These are phyloP conservation scores for Cucurbita argyrosperma DNA, from an alignment of 306 rosid genomes.

Conservation along the genomic window DNA sequence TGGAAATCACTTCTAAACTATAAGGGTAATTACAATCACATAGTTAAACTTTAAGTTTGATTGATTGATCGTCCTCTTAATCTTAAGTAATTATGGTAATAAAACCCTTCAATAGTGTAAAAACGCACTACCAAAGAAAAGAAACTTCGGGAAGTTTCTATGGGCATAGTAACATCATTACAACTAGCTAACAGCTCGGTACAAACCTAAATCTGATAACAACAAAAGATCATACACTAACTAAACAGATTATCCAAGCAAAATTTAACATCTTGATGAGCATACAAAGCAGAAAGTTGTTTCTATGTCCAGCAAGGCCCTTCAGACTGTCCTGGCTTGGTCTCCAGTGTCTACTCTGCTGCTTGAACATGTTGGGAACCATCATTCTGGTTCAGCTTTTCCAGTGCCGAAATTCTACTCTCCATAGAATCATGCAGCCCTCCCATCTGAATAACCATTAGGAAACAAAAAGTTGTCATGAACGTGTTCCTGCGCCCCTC, in stretches of 20 bases:
- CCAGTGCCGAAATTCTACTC: slow-evolving; percentile 57
- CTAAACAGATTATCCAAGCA: not conserved
- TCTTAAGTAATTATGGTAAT: too few species aligned
- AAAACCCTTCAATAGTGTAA: too few species aligned
- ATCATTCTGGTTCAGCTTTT: slow-evolving; percentile 48
- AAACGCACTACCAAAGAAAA: too few species aligned
- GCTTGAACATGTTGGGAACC: slow-evolving; percentile 39
- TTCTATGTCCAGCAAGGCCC: not conserved
- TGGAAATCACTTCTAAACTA: too few species aligned
- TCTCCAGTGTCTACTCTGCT: slow-evolving; percentile 22
- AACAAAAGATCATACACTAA: not conserved
- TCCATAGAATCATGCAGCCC: slow-evolving; percentile 56
- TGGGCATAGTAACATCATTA: not conserved
- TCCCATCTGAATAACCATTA: slow-evolving; percentile 43
- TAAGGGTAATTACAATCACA: too few species aligned
- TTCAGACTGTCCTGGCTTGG: not conserved
- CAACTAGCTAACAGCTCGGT: not conserved
- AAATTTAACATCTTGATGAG: not conserved
- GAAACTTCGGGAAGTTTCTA: not conserved
- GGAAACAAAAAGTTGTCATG: not conserved
- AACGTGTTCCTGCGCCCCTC: not conserved
- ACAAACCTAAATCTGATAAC: not conserved
- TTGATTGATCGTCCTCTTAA: too few species aligned
- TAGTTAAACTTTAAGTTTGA: too few species aligned
- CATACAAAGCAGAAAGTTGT: not conserved